Base-by-base conservation (phyloP, 1,139 yeast species). In the Yamadazyma triangularis region DNA sequence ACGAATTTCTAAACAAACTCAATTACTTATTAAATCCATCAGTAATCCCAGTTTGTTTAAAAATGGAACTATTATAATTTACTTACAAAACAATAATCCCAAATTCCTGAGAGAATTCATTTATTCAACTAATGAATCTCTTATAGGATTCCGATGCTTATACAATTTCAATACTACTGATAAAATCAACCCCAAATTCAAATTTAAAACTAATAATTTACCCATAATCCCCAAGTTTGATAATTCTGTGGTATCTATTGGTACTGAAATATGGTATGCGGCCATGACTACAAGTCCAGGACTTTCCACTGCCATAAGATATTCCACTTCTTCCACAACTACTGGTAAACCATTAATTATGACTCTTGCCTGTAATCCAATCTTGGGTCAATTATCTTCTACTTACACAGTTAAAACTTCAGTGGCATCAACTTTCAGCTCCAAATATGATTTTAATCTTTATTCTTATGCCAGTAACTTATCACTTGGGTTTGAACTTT, bases 191-290 rank as follows among this genome's bases (percentile, higher is more conserved):
- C 6, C 6, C 9, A 6, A 7, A 9, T 18, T 7, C 9, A 18
- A 18, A 18, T 28, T 29, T 9, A 44, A 36, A 23, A 11, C 11
- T 2, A 23, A 21, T 15, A n/a, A 47, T 41, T 13, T 54, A 20
- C 46, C 44, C 3, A 35, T 56, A 27, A 55, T 62, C 6, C 69
- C 72, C 23, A 60, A 64, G 36, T 61, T 65, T 32, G 71, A 65
- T 36, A 65, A 67, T 35, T 64, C 72, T 15, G 73, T 72, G 37
- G 69, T 80, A 2, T 79, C 91, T 0, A 47, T 87, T 1, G 98
- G 98, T 1, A 74, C 85, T 6, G 99, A 93, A 55, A 45, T 88
- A 8, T 93, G 95, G 89, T 84, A 85, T 45, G 96, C 96, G 0
- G 78, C 89, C 1, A 57, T 75, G 34, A 79, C 86, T 31, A 81